Percentiles rank a stretch among this genome's conserved stretches.
These are phyloP conservation scores for Russula earlei DNA, from an alignment of 768 basidiomycete species.

Conservation along the genomic window DNA sequence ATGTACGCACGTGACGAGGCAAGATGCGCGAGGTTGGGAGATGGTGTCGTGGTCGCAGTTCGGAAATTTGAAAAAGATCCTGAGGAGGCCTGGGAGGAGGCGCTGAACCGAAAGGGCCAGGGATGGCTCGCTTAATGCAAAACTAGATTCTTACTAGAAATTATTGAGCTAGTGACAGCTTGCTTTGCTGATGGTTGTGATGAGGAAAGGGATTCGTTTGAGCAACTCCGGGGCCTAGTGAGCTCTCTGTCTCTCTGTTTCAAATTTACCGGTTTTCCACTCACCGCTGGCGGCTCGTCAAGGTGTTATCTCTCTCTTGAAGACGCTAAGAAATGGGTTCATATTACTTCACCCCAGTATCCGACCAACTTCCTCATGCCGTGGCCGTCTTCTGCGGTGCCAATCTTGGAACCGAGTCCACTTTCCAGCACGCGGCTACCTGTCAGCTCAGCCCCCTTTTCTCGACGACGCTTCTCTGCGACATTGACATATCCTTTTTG, in stretches of 20 bases:
- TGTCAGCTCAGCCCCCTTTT: constrained; percentile 38
- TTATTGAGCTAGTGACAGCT: no score
- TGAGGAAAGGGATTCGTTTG: no score
- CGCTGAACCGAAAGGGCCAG: neutral
- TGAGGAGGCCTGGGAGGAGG: neutral
- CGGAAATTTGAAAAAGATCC: neutral
- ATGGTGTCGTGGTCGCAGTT: constrained; percentile 4
- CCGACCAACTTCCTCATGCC: constrained; percentile 20
- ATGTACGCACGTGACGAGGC: constrained; percentile 9
- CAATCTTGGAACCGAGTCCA: constrained; percentile 49
- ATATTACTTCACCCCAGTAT: neutral
- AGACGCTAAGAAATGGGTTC: no score
- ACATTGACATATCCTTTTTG: neutral
- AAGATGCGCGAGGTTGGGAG: constrained; percentile 10
- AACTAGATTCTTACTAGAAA: no score
- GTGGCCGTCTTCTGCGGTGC: constrained; percentile 86
- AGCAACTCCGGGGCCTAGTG: no score
- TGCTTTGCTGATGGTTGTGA: no score
- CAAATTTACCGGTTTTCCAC: no score
- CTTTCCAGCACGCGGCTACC: constrained; percentile 56
- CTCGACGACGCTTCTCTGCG: no score
- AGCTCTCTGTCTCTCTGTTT: no score
- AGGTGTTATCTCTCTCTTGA: neutral
- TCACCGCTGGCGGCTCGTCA: neutral
- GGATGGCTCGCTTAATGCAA: no score